phyloP scores from a whole-genome alignment of 345 rosid species.

The Moricandia arvensis region DNA sequence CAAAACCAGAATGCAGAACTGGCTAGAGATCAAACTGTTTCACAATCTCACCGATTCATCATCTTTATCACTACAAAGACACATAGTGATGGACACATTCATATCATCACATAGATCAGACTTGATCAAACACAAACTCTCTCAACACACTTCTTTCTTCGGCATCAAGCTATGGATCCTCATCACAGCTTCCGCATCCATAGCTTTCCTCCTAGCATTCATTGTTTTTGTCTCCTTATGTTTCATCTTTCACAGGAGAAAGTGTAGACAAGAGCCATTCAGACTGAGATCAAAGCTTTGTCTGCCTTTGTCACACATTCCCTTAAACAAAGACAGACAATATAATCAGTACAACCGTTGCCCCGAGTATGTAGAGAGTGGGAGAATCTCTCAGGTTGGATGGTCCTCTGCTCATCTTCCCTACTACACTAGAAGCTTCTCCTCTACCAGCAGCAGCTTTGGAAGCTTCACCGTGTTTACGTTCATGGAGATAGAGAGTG shows the following conservation, averaged over 20 bases:
- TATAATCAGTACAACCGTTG: constrained; percentile 6
- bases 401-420: constrained; percentile 31
- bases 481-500: constrained; percentile 46
- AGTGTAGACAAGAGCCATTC: constrained; percentile 30
- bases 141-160: constrained; percentile 47
- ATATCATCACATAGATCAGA: constrained; percentile 33
- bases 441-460: constrained; percentile 28
- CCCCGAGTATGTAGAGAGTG: constrained; percentile 30
- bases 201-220: constrained; percentile 30
- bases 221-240: constrained; percentile 35
- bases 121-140: constrained; percentile 36
- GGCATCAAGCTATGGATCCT: constrained; percentile 56
- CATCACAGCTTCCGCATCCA: constrained; percentile 35
- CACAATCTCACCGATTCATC: constrained; percentile 22
- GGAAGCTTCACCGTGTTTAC: constrained; percentile 37
- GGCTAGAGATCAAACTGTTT: constrained; percentile 6
- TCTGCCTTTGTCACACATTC: constrained; percentile 35
- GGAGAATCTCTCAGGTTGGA: constrained; percentile 21
- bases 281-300: constrained; percentile 37
- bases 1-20: neutral
- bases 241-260: constrained; percentile 29
- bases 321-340: constrained; percentile 4
- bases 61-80: constrained; percentile 20
- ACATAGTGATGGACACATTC: constrained; percentile 19
- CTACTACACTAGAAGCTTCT: constrained; percentile 21